Evolutionary conservation across 2,329 filamentous ascomycete genomes (phyloP).

Genomic region (Sordariomycetes sp.): DNA sequence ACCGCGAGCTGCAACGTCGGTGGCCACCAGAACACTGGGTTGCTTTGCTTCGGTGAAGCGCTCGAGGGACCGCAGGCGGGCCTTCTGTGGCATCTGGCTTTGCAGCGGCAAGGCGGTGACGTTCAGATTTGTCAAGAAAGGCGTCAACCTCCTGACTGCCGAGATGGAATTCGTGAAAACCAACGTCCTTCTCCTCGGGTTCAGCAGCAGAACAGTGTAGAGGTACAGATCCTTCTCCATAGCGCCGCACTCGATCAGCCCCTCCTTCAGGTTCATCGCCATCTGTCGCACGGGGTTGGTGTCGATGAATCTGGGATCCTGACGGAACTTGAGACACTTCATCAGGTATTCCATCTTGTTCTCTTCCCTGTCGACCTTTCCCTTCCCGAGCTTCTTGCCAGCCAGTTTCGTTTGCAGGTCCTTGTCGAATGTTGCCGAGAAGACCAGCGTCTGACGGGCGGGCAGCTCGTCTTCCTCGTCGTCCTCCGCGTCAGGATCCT

Average conservation of each 20-base stretch:
- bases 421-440: constrained; percentile 93
- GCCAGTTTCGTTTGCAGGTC: constrained; percentile 84
- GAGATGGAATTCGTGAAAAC: constrained; percentile 96
- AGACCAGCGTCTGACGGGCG: constrained; percentile 79
- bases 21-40: constrained; percentile 67
- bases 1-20: constrained; percentile 87
- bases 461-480: constrained; percentile 37
- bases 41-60: constrained; percentile 45
- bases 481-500: constrained; percentile 50
- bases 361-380: constrained; percentile 46
- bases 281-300: constrained; percentile 85
- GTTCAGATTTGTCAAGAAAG: constrained; percentile 74
- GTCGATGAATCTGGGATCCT: constrained; percentile 84
- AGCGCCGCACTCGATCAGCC: constrained; percentile 81
- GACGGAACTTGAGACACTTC: constrained; percentile 79
- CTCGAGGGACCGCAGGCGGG: constrained; percentile 85
- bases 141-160: constrained; percentile 76
- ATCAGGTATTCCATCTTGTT: constrained; percentile 90
- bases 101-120: constrained; percentile 73
- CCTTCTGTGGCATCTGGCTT: constrained; percentile 93
- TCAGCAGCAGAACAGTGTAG: constrained; percentile 76
- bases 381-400: constrained; percentile 42
- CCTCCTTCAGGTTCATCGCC: constrained; percentile 78
- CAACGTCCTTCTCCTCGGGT: constrained; percentile 71
- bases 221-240: constrained; percentile 97